Conservation (phyloP, 2,329 filamentous ascomycete species). For the Fusarium sp. region DNA sequence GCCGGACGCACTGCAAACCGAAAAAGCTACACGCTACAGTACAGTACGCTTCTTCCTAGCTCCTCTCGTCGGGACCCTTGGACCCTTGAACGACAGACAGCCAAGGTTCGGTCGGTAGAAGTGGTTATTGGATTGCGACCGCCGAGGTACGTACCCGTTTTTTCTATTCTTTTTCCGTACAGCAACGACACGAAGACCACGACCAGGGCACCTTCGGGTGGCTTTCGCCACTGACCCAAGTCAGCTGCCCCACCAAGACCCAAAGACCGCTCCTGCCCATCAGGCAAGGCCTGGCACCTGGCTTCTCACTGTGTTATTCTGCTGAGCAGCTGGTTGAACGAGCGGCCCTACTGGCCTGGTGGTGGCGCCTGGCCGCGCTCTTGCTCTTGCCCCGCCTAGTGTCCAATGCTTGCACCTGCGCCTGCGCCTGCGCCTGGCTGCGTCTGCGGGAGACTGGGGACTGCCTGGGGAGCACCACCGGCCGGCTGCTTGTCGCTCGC, state of each 20-base stretch:
- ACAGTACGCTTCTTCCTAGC: conserved; percentile 23
- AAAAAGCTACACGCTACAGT: conserved; percentile 13
- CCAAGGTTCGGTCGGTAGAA: conserved; percentile 10
- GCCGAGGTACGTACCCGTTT: conserved; percentile 18
- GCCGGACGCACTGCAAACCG: conserved; percentile 10
- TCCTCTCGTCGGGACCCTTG: conserved; percentile 30
- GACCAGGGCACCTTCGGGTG: conserved; percentile 35
- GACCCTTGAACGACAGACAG: conserved; percentile 32
- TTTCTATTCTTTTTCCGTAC: conserved; percentile 28
- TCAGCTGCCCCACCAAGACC: conserved; percentile 47
- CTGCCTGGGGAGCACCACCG: conserved; percentile 16
- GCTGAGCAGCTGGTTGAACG: not conserved
- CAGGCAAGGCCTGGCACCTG: conserved; percentile 24
- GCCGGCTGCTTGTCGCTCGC: conserved; percentile 32
- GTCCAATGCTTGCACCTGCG: conserved; percentile 19
- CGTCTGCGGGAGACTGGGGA: conserved; percentile 29
- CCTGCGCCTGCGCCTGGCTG: conserved; percentile 18
- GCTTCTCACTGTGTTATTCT: conserved; percentile 14
- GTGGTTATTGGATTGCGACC: conserved; percentile 16
- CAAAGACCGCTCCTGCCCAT: conserved; percentile 29
- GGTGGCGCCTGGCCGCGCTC: conserved; percentile 26
- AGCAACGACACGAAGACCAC: conserved; percentile 8
- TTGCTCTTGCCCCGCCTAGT: not conserved
- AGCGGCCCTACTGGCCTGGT: conserved; percentile 12
- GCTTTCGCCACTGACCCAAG: conserved; percentile 46